These are phyloP conservation scores for Quercus engelmannii DNA, from an alignment of 306 rosid species.

Conservation along the genomic window DNA sequence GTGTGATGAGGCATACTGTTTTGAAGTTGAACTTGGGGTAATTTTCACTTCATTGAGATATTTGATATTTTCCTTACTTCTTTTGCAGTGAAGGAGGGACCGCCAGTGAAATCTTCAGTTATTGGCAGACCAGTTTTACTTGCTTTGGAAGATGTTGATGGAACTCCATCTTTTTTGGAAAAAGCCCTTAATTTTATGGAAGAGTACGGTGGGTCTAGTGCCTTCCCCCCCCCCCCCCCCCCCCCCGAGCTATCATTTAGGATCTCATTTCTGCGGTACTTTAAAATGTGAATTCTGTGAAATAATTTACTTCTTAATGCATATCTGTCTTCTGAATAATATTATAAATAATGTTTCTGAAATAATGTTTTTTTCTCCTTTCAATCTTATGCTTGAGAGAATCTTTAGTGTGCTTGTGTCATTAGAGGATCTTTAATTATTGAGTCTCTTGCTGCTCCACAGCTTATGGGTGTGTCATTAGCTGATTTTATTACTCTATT, in stretches of 20 bases:
- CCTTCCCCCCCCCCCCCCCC: no score
- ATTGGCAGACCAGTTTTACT: conserved; percentile 85
- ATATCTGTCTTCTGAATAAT: neutral
- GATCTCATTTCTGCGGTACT: neutral
- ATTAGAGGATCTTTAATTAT: neutral
- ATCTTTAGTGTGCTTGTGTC: neutral
- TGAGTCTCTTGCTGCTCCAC: neutral
- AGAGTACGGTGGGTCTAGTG: conserved; percentile 58
- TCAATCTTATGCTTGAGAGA: neutral
- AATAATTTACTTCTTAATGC: neutral
- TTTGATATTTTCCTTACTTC: conserved; percentile 25
- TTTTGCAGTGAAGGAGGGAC: conserved; percentile 56
- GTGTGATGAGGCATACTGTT: conserved; percentile 20
- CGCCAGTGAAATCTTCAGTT: conserved; percentile 56
- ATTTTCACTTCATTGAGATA: conserved; percentile 17
- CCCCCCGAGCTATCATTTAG: neutral
- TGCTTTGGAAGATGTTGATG: conserved; percentile 94
- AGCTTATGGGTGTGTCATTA: conserved; percentile 1
- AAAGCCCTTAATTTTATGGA: conserved; percentile 84
- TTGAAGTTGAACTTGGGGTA: conserved; percentile 22
- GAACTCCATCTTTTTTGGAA: conserved; percentile 92
- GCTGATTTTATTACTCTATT: conserved; percentile 7
- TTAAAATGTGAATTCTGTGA: neutral
- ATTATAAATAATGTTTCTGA: neutral
- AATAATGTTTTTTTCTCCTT: neutral